phyloP scores from a whole-genome alignment of 2,329 filamentous ascomycete genomes.

The Nemania bipapillata region DNA sequence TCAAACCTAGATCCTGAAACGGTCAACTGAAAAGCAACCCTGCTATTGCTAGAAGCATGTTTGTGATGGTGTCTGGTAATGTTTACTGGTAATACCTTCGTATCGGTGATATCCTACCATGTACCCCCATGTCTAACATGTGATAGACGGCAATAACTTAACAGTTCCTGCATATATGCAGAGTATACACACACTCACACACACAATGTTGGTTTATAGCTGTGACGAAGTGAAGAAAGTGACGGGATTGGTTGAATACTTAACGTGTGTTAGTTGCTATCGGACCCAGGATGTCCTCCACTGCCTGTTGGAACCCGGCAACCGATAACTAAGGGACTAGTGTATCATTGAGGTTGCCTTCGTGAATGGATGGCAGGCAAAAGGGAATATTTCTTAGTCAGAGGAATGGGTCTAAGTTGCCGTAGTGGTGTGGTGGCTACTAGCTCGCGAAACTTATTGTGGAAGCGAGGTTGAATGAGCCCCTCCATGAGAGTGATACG shows the following conservation, averaged over 20 bases:
- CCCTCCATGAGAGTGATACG: conserved; percentile 29
- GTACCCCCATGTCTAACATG: conserved; percentile 30
- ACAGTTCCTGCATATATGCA: conserved; percentile 39
- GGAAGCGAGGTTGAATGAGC: conserved; percentile 27
- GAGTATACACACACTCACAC: conserved; percentile 10
- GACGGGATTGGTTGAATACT: conserved; percentile 37
- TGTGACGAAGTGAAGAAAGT: conserved; percentile 25
- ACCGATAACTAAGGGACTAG: conserved; percentile 21
- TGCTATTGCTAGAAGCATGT: conserved; percentile 20
- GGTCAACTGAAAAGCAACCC: conserved; percentile 15
- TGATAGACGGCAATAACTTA: conserved; percentile 28
- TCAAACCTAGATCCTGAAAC: conserved; percentile 20
- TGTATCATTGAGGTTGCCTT: conserved; percentile 29
- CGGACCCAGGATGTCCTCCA: conserved; percentile 8
- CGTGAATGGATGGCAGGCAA: conserved; percentile 35
- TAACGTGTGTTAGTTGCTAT: conserved; percentile 27
- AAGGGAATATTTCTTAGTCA: conserved; percentile 36
- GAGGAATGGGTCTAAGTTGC: conserved; percentile 21
- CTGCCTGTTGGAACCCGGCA: conserved; percentile 11
- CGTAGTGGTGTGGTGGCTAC: conserved; percentile 26
- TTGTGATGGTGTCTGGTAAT: conserved; percentile 29
- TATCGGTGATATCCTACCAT: conserved; percentile 22
- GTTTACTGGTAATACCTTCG: conserved; percentile 26
- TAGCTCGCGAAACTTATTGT: conserved; percentile 6
- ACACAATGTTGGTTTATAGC: conserved; percentile 13